These are phyloP conservation scores for Hymenochaete sp. DNA, from an alignment of 1,284 basidiomycete species.

Conservation along the genomic window DNA sequence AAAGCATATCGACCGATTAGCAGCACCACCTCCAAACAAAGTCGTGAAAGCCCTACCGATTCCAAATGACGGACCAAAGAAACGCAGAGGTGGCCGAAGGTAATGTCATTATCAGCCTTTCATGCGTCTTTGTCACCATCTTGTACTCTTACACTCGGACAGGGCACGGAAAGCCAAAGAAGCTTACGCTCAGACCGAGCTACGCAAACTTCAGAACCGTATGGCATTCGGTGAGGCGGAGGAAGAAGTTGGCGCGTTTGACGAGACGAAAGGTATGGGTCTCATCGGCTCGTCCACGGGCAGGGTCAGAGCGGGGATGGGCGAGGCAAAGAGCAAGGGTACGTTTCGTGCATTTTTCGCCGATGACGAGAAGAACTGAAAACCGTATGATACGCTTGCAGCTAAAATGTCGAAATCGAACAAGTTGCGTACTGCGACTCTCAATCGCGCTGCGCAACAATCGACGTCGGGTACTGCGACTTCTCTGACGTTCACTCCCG, in stretches of 20 bases:
- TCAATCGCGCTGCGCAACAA: slow-evolving; percentile 66
- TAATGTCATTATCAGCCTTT: slow-evolving; percentile 23
- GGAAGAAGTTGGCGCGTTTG: slow-evolving; percentile 92
- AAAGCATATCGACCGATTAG: slow-evolving; percentile 84
- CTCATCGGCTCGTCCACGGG: slow-evolving; percentile 88
- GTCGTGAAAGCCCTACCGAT: slow-evolving; percentile 93
- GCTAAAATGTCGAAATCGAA: slow-evolving; percentile 97
- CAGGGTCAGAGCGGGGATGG: slow-evolving; percentile 78
- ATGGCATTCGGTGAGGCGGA: slow-evolving; percentile 95
- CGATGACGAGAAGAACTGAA: not conserved
- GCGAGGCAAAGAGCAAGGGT: slow-evolving; percentile 86
- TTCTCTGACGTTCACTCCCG: slow-evolving; percentile 89
- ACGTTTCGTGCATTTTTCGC: slow-evolving; percentile 22
- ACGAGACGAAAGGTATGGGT: slow-evolving; percentile 93
- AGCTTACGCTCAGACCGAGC: slow-evolving; percentile 92
- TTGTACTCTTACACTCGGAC: slow-evolving; percentile 4
- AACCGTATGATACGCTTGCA: slow-evolving; percentile 25
- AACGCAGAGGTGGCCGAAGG: slow-evolving; percentile 92
- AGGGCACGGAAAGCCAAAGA: slow-evolving; percentile 97
- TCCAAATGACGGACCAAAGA: slow-evolving; percentile 92
- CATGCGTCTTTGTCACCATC: not conserved
- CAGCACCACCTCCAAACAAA: slow-evolving; percentile 92
- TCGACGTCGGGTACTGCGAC: slow-evolving; percentile 81
- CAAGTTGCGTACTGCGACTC: slow-evolving; percentile 79
- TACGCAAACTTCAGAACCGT: slow-evolving; percentile 94